These are phyloP conservation scores for Kwoniella sp. DNA, from an alignment of 768 basidiomycete species.

Conservation along the genomic window DNA sequence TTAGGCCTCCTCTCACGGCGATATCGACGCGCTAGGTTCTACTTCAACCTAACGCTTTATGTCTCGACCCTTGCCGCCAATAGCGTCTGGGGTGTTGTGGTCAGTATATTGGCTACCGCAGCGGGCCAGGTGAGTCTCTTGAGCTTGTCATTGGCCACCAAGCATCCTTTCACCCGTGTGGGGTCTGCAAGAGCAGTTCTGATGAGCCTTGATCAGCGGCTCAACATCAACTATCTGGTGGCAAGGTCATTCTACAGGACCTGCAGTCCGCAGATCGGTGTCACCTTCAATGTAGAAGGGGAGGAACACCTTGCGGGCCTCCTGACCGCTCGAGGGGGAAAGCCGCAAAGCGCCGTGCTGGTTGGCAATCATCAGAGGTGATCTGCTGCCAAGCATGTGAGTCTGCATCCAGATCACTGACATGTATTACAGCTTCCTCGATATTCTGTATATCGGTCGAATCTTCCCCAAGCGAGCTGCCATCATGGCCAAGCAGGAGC, in stretches of 20 bases:
- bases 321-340: slow-evolving; percentile 27
- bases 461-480: slow-evolving; percentile 75
- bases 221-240: slow-evolving; percentile 77
- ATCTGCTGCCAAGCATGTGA: slow-evolving; percentile 1
- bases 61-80: slow-evolving; percentile 65
- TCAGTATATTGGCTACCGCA: slow-evolving; percentile 58
- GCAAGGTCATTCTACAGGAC: slow-evolving; percentile 76
- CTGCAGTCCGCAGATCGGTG: slow-evolving; percentile 61
- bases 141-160: not conserved
- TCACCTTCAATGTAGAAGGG: slow-evolving; percentile 75
- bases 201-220: too few species aligned
- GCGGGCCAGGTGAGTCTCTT: slow-evolving; percentile 56
- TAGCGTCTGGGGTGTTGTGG: slow-evolving; percentile 67
- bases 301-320: slow-evolving; percentile 65
- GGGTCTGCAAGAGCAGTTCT: too few species aligned
- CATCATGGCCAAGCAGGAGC: slow-evolving; percentile 89
- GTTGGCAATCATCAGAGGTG: slow-evolving; percentile 83
- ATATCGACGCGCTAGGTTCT: slow-evolving; percentile 50
- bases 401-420: not conserved
- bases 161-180: not conserved
- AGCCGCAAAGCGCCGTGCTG: slow-evolving; percentile 57
- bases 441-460: slow-evolving; percentile 71
- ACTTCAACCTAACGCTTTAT: slow-evolving; percentile 68
- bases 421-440: slow-evolving; percentile 37
- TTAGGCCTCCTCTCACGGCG: slow-evolving; percentile 35